These are phyloP conservation scores for Vigna mungo DNA, from an alignment of 306 rosid genomes.

Conservation along the genomic window DNA sequence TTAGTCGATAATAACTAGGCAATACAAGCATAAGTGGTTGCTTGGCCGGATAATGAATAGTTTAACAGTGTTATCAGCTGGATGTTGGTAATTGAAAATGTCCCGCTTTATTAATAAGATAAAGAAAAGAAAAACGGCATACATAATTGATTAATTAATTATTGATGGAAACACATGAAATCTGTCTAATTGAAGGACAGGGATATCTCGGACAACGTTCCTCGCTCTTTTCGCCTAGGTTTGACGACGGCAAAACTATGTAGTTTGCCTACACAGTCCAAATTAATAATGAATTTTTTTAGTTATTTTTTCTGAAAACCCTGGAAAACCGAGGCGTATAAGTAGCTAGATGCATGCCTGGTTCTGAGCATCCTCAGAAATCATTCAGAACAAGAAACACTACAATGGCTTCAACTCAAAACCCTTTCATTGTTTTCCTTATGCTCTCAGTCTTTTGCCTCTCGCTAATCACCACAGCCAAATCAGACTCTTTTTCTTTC, in stretches of 20 bases:
- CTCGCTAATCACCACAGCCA: slow-evolving; percentile 9
- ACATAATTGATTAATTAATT: too few relatives aligned
- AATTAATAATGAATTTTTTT: too few relatives aligned
- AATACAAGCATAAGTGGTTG: too few relatives aligned
- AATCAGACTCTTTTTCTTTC: slow-evolving; percentile 39
- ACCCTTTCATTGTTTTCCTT: background rate
- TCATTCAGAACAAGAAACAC: slow-evolving; percentile 13
- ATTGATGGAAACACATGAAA: background rate
- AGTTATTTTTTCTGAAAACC: background rate
- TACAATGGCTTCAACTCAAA: slow-evolving; percentile 33
- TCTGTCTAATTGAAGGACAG: background rate
- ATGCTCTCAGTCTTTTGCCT: slow-evolving; percentile 15
- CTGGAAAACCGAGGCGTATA: slow-evolving; percentile 7
- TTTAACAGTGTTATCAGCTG: background rate
- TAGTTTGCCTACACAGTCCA: background rate
- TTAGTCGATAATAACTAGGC: too few relatives aligned
- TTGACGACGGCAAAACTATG: background rate
- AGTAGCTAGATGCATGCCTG: background rate
- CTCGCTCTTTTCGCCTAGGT: background rate
- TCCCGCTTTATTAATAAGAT: too few relatives aligned
- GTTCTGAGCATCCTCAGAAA: slow-evolving; percentile 5
- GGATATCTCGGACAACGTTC: background rate
- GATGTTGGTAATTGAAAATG: background rate
- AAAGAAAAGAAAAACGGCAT: too few relatives aligned
- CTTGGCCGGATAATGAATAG: background rate